These are phyloP conservation scores for Nicotiana tabacum DNA, from an alignment of 257 asterid species.

Conservation along the genomic window DNA sequence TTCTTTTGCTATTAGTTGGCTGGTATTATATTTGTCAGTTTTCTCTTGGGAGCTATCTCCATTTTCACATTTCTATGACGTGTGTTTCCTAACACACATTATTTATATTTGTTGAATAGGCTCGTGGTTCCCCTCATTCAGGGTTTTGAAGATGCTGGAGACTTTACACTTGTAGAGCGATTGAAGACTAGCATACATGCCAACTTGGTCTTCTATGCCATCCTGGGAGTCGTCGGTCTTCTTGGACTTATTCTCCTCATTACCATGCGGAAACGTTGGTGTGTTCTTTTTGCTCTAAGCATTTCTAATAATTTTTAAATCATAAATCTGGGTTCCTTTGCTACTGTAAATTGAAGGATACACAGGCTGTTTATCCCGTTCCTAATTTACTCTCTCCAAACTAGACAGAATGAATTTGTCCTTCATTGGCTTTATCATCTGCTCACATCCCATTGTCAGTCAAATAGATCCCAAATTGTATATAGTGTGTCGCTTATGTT, in stretches of 20 bases:
- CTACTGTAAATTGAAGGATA: not conserved
- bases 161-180: constrained; percentile 81
- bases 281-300: constrained; percentile 32
- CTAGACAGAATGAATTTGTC: not conserved
- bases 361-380: not conserved
- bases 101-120: constrained; percentile 44
- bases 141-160: constrained; percentile 99
- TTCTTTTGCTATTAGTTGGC: not conserved
- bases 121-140: constrained; percentile 95
- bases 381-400: constrained; percentile 1
- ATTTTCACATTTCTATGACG: not conserved
- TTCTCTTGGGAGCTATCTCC: not conserved
- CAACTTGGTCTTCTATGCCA: constrained; percentile 81
- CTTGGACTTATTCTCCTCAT: constrained; percentile 89
- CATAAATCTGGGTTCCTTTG: constrained; percentile 9
- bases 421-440: not conserved
- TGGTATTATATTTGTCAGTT: not conserved
- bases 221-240: constrained; percentile 89
- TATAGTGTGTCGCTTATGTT: not conserved
- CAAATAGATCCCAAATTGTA: not conserved
- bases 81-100: not conserved
- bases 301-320: constrained; percentile 6
- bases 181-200: constrained; percentile 92
- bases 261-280: constrained; percentile 69
- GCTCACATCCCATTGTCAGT: not conserved